Percentiles rank a stretch among this genome's conserved stretches.
phyloP scores from a whole-genome alignment of 768 basidiomycete species.

The Calocybe indica region DNA sequence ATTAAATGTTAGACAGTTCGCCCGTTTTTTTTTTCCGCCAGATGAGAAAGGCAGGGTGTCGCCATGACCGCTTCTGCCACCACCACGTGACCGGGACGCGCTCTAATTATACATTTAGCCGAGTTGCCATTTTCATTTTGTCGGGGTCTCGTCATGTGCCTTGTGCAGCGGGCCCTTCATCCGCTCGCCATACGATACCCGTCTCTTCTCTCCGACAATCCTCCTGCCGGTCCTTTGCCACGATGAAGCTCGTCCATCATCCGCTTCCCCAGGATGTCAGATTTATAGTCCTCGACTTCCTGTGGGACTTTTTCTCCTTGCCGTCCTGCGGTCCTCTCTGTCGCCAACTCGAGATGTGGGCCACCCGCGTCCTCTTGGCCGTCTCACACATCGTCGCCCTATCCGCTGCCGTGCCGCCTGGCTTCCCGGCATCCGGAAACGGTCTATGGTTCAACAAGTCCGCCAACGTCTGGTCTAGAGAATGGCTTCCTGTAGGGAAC shows the following conservation, averaged over 20 bases:
- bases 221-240: slow-evolving; percentile 5
- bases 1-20: no score
- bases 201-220: slow-evolving; percentile 2
- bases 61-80: not conserved
- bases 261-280: slow-evolving; percentile 2
- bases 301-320: slow-evolving; percentile 8
- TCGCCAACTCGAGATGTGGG: slow-evolving; percentile 16
- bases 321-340: slow-evolving; percentile 5
- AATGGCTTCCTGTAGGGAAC: slow-evolving; percentile 69
- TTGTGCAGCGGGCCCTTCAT: slow-evolving; percentile 7
- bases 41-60: no score
- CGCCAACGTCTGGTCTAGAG: slow-evolving; percentile 48
- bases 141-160: slow-evolving; percentile 15
- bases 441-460: slow-evolving; percentile 63
- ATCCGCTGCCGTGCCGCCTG: slow-evolving; percentile 24
- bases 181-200: slow-evolving; percentile 12
- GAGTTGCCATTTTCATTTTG: slow-evolving; percentile 8
- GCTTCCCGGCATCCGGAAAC: slow-evolving; percentile 71
- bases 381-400: slow-evolving; percentile 14
- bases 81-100: slow-evolving; percentile 12
- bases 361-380: slow-evolving; percentile 15
- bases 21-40: no score
- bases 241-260: slow-evolving; percentile 12
- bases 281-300: slow-evolving; percentile 11
- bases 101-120: not conserved